phyloP scores from a whole-genome alignment of 1,139 yeast genomes.

The Sugiyamaella novakii region DNA sequence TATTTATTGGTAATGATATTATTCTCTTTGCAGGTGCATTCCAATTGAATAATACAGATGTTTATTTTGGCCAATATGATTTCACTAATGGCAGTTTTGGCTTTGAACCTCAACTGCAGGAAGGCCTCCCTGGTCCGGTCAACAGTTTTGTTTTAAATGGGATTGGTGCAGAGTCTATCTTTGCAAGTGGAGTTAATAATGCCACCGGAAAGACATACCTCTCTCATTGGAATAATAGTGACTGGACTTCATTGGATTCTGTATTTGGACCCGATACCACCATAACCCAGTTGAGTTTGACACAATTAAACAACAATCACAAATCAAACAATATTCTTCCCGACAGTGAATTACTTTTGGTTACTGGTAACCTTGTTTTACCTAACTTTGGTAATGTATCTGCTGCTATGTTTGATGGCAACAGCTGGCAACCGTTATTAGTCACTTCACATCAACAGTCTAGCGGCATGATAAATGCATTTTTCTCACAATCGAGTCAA shows the following conservation, averaged over 20 bases:
- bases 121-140: slow-evolving; percentile 47
- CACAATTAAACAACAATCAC: slow-evolving; percentile 39
- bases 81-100: slow-evolving; percentile 45
- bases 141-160: slow-evolving; percentile 55
- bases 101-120: slow-evolving; percentile 32
- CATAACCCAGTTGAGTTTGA: slow-evolving; percentile 41
- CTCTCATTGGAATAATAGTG: slow-evolving; percentile 39
- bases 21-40: slow-evolving; percentile 68
- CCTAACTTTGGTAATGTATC: slow-evolving; percentile 60
- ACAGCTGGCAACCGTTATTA: slow-evolving; percentile 71
- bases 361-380: slow-evolving; percentile 63
- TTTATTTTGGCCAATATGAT: slow-evolving; percentile 55
- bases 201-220: slow-evolving; percentile 40
- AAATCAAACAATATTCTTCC: slow-evolving; percentile 47
- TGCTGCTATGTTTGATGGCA: slow-evolving; percentile 71
- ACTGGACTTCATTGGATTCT: slow-evolving; percentile 41
- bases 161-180: slow-evolving; percentile 52
- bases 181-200: slow-evolving; percentile 56
- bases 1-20: slow-evolving; percentile 52
- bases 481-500: slow-evolving; percentile 31
- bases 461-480: slow-evolving; percentile 35
- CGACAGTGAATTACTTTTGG: slow-evolving; percentile 52
- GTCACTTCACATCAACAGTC: slow-evolving; percentile 41
- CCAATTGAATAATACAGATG: slow-evolving; percentile 45
- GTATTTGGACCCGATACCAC: slow-evolving; percentile 42